A percentile compares a stretch with the other conserved stretches of the same genome.
These are phyloP conservation scores for Neoboletus brunneissimus DNA, from an alignment of 768 basidiomycete species.

Conservation along the genomic window DNA sequence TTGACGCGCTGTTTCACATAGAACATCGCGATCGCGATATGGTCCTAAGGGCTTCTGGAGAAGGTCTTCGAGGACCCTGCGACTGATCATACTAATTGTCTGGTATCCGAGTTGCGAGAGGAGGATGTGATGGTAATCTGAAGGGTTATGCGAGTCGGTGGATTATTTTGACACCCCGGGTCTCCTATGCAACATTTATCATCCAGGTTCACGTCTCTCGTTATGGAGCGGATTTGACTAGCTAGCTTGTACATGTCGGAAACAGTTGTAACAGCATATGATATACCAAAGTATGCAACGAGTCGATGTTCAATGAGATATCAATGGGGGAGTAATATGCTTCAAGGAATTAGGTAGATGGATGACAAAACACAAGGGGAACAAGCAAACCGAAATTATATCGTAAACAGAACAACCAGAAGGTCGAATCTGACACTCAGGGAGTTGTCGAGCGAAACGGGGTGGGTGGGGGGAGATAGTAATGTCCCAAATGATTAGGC, in stretches of 20 bases:
- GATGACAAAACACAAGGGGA: slow-evolving; percentile 16
- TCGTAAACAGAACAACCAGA: slow-evolving; percentile 26
- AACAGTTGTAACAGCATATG: slow-evolving; percentile 29
- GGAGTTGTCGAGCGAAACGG: neutral
- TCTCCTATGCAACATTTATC: neutral
- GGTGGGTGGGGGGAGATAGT: slow-evolving; percentile 15
- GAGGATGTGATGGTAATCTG: neutral
- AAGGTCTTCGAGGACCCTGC: slow-evolving; percentile 22
- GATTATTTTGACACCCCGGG: neutral
- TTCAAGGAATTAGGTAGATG: slow-evolving; percentile 27
- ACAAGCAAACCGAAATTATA: slow-evolving; percentile 25
- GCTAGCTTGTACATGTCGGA: slow-evolving; percentile 30
- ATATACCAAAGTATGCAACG: slow-evolving; percentile 29
- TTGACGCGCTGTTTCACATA: slow-evolving; percentile 20
- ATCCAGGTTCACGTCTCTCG: neutral
- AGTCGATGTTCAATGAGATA: slow-evolving; percentile 26
- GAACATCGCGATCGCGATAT: slow-evolving; percentile 28
- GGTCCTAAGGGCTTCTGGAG: slow-evolving; percentile 30
- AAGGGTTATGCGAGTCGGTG: neutral
- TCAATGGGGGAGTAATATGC: slow-evolving; percentile 21
- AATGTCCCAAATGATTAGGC: slow-evolving; percentile 27
- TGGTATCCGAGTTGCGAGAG: neutral
- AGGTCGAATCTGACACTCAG: slow-evolving; percentile 14
- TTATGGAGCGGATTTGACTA: slow-evolving; percentile 7
- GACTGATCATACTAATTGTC: slow-evolving; percentile 14